Base-by-base conservation (phyloP, 768 basidiomycete genomes). In the Boletus bicolor region DNA sequence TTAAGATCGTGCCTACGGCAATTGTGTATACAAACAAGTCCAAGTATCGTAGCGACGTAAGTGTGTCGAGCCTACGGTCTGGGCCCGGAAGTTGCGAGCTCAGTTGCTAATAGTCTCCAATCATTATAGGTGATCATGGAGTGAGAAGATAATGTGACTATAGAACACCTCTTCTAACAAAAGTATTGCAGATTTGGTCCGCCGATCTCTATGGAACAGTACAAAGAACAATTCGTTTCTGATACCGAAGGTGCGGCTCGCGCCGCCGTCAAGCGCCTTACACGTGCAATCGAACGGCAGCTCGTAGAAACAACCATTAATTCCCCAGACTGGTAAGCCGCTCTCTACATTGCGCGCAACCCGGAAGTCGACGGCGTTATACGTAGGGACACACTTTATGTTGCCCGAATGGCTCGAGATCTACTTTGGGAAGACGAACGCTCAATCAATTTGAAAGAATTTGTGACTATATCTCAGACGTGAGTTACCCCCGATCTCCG, bases 21-120 rank as follows among this genome's bases (percentile, higher is more conserved):
- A 93, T 99, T 59, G 92, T 93, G 14, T 98, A 98, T 72, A 93
- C 91, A 53, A 87, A 98, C 75, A 98, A 99, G 73, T 84, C 89
- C 36, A 96, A 95, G 76, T 99, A 98, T 68, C 80, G 95, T 58
- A 95, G 93, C 68, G 74, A 83, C 61, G 95, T 94, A 56, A 74
- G 91, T 76, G 61, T 76, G 28, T 44, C 26, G 26, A 47, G 57
- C 72, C 73, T 51, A 53, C 68, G 24, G 36, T 49, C 47, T 54
- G 32, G 21, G 41, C 36, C 44, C 4, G 38, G 35, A 37, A n/a
- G 42, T 47, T 54, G 41, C 32, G 12, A 26, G 11, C 46, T 44
- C 56, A 42, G 34, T 54, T 35, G 52, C 63, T 63, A 38, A 72
- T 42, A 44, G 46, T 53, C 43, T 55, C 47, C 37, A 44, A 54